Conservation (phyloP, 129 eudicot genomes). For the Escallonia herrerae region DNA sequence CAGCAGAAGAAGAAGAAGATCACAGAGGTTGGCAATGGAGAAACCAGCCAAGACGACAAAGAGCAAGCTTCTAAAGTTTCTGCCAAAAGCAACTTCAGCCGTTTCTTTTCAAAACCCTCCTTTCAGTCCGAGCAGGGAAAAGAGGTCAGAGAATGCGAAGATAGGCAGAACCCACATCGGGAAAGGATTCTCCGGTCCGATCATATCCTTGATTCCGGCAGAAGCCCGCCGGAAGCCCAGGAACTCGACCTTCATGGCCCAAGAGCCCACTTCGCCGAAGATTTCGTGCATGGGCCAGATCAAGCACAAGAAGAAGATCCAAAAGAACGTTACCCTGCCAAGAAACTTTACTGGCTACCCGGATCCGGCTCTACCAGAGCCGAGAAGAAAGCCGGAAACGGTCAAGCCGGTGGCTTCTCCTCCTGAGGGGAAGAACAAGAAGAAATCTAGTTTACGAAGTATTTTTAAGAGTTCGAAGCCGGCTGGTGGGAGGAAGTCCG, state of each 20-base stretch:
- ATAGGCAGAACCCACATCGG: slow-evolving; percentile 34
- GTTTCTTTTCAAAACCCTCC: slow-evolving; percentile 43
- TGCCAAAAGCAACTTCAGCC: slow-evolving; percentile 48
- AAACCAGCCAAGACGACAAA: slow-evolving; percentile 27
- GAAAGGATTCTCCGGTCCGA: slow-evolving; percentile 51
- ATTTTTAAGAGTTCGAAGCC: slow-evolving; percentile 9
- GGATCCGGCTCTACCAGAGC: not conserved
- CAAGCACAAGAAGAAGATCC: slow-evolving; percentile 45
- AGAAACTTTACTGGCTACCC: slow-evolving; percentile 11
- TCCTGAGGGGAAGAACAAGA: slow-evolving; percentile 22
- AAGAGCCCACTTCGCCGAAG: slow-evolving; percentile 74
- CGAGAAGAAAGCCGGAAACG: slow-evolving; percentile 9
- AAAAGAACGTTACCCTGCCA: not conserved
- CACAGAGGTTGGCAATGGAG: not conserved
- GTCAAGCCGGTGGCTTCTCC: not conserved
- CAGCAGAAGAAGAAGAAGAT: not conserved
- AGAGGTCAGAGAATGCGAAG: slow-evolving; percentile 15
- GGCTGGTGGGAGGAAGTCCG: slow-evolving; percentile 30
- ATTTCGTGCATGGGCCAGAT: slow-evolving; percentile 82
- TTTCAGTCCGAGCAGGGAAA: slow-evolving; percentile 44
- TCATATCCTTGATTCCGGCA: slow-evolving; percentile 34
- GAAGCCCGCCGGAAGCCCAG: slow-evolving; percentile 37
- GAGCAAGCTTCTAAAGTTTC: slow-evolving; percentile 46
- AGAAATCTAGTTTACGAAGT: slow-evolving; percentile 9
- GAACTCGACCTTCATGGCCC: slow-evolving; percentile 23